Percentiles rank a stretch among this genome's conserved stretches.
phyloP scores from a whole-genome alignment of 352 stramenopile species.

The Phytophthora brassicae region DNA sequence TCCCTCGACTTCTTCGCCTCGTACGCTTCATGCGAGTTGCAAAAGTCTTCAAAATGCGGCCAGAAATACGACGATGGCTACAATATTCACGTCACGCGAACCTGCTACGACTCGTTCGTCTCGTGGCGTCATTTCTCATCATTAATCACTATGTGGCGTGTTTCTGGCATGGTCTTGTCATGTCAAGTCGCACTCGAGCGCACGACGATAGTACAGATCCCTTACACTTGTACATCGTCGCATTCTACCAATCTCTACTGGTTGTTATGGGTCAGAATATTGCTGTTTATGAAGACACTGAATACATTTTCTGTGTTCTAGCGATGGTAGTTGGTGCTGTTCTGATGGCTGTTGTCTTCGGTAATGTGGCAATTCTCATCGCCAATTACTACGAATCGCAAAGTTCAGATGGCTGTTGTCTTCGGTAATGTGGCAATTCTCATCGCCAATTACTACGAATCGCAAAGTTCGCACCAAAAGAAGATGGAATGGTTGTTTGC shows the following conservation, averaged over 20 bases:
- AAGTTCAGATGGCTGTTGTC: conserved; percentile 84
- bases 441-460: conserved; percentile 87
- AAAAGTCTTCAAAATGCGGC: conserved; percentile 74
- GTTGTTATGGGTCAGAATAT: conserved; percentile 85
- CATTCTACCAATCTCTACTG: conserved; percentile 70
- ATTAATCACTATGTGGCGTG: conserved; percentile 83
- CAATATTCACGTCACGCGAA: conserved; percentile 84
- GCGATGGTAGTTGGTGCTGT: conserved; percentile 74
- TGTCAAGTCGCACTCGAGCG: conserved; percentile 51
- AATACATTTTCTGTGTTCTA: conserved; percentile 76
- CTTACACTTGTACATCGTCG: conserved; percentile 57
- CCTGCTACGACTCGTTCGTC: conserved; percentile 62
- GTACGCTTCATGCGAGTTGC: conserved; percentile 65
- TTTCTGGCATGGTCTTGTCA: conserved; percentile 70
- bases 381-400: conserved; percentile 85
- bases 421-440: conserved; percentile 87
- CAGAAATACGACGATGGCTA: conserved; percentile 75
- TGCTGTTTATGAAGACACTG: conserved; percentile 56
- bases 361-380: conserved; percentile 85
- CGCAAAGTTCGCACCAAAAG: conserved; percentile 78
- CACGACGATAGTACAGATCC: conserved; percentile 31
- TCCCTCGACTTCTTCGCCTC: conserved; percentile 67
- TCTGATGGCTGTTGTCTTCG: conserved; percentile 86
- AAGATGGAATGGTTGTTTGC: conserved; percentile 89
- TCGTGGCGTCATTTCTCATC: conserved; percentile 69